Percentiles rank a stretch among this genome's conserved stretches.
These are phyloP conservation scores for Suillus subluteus DNA, from an alignment of 768 basidiomycete genomes.

Conservation along the genomic window DNA sequence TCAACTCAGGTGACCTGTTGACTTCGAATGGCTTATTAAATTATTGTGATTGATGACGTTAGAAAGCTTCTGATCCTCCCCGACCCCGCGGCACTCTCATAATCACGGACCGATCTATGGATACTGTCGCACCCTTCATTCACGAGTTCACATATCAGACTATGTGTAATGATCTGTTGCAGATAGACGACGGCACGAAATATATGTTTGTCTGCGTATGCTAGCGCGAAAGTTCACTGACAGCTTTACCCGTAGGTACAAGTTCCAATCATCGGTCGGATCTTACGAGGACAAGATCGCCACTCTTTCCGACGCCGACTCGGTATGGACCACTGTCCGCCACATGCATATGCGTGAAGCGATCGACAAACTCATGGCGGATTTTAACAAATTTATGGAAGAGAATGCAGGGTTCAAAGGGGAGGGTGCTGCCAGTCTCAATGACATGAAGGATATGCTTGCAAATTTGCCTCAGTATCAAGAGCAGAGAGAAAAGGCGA, in stretches of 20 bases:
- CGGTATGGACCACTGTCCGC: constrained; percentile 89
- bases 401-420: constrained; percentile 96
- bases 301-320: constrained; percentile 82
- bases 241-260: constrained; percentile 61
- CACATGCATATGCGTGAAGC: constrained; percentile 99
- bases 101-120: constrained; percentile 97
- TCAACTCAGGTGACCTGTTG: neutral
- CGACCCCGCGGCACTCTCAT: constrained; percentile 82
- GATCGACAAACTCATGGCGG: constrained; percentile 94
- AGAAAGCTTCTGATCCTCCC: constrained; percentile 59
- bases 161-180: constrained; percentile 94
- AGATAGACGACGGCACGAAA: constrained; percentile 81
- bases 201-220: constrained; percentile 70
- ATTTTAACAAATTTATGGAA: constrained; percentile 92
- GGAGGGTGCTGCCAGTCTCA: constrained; percentile 86
- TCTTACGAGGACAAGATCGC: constrained; percentile 88
- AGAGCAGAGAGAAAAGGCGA: constrained; percentile 91
- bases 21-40: constrained; percentile 3
- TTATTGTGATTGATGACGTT: constrained; percentile 9
- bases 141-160: constrained; percentile 99
- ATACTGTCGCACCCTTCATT: constrained; percentile 84
- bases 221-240: constrained; percentile 3
- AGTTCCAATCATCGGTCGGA: constrained; percentile 89
- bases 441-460: constrained; percentile 99
- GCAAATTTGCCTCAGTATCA: constrained; percentile 93